A percentile compares a stretch with the other conserved stretches of the same genome.
These are phyloP conservation scores for Aspergillus fischeri DNA, from an alignment of 2,329 filamentous ascomycete genomes.

Conservation along the genomic window DNA sequence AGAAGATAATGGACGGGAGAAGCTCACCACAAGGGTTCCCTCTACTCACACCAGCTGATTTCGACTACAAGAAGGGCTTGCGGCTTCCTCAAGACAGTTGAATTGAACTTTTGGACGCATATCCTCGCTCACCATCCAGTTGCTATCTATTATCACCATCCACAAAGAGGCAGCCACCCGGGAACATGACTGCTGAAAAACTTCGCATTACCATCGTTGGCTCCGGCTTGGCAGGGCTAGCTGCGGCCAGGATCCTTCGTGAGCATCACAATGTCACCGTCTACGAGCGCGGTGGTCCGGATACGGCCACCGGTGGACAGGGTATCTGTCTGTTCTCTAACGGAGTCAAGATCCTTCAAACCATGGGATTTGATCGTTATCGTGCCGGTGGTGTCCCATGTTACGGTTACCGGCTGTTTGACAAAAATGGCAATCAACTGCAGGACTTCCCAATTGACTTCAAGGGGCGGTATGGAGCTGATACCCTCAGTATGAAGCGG, in stretches of 20 bases:
- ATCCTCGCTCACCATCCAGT: too few species aligned
- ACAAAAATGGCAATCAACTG: not conserved
- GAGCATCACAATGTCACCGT: conserved; percentile 1
- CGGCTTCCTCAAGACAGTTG: too few species aligned
- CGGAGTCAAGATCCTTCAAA: conserved; percentile 1
- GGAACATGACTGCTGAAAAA: too few species aligned
- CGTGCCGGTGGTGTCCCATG: not conserved
- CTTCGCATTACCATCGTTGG: not conserved
- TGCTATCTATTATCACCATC: too few species aligned
- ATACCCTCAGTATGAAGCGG: not conserved
- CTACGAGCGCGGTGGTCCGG: not conserved
- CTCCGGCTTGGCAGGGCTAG: not conserved
- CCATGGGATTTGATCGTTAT: not conserved
- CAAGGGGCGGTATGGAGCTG: not conserved
- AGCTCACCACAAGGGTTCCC: too few species aligned
- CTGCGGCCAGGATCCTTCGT: not conserved
- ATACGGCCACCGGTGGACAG: conserved; percentile 1
- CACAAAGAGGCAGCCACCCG: too few species aligned
- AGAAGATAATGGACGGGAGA: too few species aligned
- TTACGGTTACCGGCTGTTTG: not conserved
- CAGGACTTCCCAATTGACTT: conserved; percentile 2
- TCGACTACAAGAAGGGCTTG: too few species aligned
- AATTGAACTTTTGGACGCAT: too few species aligned
- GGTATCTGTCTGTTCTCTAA: conserved; percentile 2
- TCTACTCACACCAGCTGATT: too few species aligned